phyloP scores from a whole-genome alignment of 129 eudicot genomes.

The Centella asiatica region DNA sequence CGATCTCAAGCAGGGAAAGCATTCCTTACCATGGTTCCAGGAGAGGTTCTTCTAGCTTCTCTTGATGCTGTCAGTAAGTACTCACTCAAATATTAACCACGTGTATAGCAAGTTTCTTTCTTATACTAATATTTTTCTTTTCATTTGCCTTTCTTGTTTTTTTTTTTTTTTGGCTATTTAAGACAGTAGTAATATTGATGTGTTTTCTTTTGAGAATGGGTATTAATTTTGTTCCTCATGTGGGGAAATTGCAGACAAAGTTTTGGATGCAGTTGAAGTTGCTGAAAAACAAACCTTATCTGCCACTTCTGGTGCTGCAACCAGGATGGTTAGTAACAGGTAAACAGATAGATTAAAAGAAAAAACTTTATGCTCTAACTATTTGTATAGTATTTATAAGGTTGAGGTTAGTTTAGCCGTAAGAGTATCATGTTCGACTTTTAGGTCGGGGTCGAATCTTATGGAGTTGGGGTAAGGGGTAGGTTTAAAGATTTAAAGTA shows the following conservation, averaged over 20 bases:
- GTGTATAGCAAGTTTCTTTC: too few relatives aligned
- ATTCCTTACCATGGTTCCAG: conserved; percentile 73
- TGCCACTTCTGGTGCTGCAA: conserved; percentile 80
- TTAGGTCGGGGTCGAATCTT: too few relatives aligned
- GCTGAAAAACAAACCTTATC: conserved; percentile 70
- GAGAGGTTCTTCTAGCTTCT: conserved; percentile 88
- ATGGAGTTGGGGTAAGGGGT: too few relatives aligned
- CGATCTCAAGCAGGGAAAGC: conserved; percentile 72
- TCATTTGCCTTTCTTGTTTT: too few relatives aligned
- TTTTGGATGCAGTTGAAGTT: conserved; percentile 84
- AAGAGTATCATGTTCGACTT: too few relatives aligned
- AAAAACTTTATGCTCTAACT: not conserved
- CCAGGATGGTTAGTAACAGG: conserved; percentile 62
- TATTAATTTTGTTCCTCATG: not conserved
- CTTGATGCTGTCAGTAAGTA: conserved; percentile 90
- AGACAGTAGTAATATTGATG: not conserved
- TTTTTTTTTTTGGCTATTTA: too few relatives aligned
- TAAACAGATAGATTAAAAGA: conserved; percentile 13
- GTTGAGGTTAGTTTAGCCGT: too few relatives aligned
- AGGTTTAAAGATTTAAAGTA: too few relatives aligned
- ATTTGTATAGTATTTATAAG: too few relatives aligned
- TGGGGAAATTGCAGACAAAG: conserved; percentile 49
- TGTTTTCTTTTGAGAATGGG: not conserved
- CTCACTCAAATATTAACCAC: not conserved
- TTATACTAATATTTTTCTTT: too few relatives aligned